A percentile compares a stretch with the other conserved stretches of the same genome.
phyloP scores from a whole-genome alignment of 1,139 yeast genomes.

The Scheffersomyces lignicola region DNA sequence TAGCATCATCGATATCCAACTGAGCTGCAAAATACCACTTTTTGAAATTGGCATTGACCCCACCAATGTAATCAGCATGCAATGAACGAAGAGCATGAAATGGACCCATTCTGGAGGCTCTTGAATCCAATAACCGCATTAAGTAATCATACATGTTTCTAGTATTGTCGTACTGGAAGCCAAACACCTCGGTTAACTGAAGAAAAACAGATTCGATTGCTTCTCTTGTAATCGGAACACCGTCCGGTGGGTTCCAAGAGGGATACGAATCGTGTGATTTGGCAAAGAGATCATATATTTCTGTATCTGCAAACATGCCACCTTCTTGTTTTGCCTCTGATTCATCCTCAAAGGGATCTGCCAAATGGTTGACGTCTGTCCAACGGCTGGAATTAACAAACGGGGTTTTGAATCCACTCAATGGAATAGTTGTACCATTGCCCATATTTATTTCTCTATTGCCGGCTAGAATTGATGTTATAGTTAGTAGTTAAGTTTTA shows the following conservation, averaged over 20 bases:
- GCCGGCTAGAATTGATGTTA: conserved; percentile 9
- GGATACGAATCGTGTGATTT: conserved; percentile 55
- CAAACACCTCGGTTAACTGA: conserved; percentile 56
- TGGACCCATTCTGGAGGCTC: conserved; percentile 66
- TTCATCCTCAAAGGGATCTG: conserved; percentile 20
- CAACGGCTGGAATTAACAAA: conserved; percentile 45
- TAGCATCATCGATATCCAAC: conserved; percentile 77
- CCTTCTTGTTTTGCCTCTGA: conserved; percentile 23
- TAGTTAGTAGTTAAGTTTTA: neutral
- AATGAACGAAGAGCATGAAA: conserved; percentile 54
- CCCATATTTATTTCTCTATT: conserved; percentile 3
- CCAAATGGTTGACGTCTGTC: conserved; percentile 37
- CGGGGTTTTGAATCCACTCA: conserved; percentile 53
- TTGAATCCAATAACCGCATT: conserved; percentile 61
- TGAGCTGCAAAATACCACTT: conserved; percentile 98
- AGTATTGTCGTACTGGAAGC: conserved; percentile 64
- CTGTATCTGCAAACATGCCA: conserved; percentile 40
- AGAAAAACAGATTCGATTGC: conserved; percentile 60
- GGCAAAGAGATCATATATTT: conserved; percentile 38
- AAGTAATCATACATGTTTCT: conserved; percentile 67
- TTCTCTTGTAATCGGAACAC: conserved; percentile 57
- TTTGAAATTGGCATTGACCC: conserved; percentile 85
- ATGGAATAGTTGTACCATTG: conserved; percentile 27
- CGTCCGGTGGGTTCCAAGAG: conserved; percentile 47
- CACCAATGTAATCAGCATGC: conserved; percentile 84